phyloP scores from a whole-genome alignment of 1,139 yeast species.

The Kluyveromyces sp. region DNA sequence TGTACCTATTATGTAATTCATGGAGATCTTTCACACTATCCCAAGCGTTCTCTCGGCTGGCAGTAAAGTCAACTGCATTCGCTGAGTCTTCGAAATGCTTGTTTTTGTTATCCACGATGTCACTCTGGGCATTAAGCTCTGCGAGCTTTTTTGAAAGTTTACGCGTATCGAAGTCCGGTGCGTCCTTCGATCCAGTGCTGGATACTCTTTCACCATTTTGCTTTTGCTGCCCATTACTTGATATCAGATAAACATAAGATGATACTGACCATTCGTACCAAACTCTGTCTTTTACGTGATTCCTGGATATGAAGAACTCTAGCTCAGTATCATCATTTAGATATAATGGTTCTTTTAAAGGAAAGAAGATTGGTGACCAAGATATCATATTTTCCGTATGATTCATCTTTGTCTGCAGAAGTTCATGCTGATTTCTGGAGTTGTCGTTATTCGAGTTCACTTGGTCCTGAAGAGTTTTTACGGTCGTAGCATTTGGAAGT shows the following conservation, averaged over 20 bases:
- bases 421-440: neutral
- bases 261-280: constrained; percentile 77
- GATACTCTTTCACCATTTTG: constrained; percentile 2
- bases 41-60: constrained; percentile 25
- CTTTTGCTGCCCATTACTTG: constrained; percentile 23
- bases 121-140: constrained; percentile 3
- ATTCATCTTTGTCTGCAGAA: constrained; percentile 20
- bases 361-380: constrained; percentile 75
- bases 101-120: neutral
- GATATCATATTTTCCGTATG: constrained; percentile 52
- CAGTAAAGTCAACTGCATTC: constrained; percentile 13
- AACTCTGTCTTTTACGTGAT: constrained; percentile 35
- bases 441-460: neutral
- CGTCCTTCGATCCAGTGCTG: neutral
- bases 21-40: constrained; percentile 31
- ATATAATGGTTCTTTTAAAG: constrained; percentile 46
- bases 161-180: neutral
- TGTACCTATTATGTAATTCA: constrained; percentile 15
- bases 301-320: constrained; percentile 40
- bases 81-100: constrained; percentile 6
- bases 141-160: constrained; percentile 9
- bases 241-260: constrained; percentile 39
- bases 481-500: constrained; percentile 36
- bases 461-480: constrained; percentile 11
- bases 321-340: constrained; percentile 49